Evolutionary conservation across 305 asterid species (phyloP), one percentile per base, ranked within the genome.

Genomic region (Plantago rigida): DNA sequence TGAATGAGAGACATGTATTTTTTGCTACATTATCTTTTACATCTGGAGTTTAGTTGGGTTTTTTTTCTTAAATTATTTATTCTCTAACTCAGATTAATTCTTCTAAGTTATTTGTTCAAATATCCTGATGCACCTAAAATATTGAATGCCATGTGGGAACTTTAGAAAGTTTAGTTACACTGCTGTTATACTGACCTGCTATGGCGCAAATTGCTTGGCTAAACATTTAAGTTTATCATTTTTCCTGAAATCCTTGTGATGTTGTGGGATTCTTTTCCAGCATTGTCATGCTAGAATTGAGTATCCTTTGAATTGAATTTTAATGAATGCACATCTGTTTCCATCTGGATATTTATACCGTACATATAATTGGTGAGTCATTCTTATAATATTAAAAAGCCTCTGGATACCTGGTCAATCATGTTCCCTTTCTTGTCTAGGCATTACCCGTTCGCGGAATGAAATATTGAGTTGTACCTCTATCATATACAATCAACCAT

Each of bases 321-420:
- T 53, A 19, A 48, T 22, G 11, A 53, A 51, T 5, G 62, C 17
- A 24, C 13, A 19, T 41, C 7, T 41, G 3, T 62, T 26, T 50
- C 13, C 9, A 28, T 51, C 57, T 26, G 41, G 19, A 56, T 56
- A 4, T 65, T 47, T 49, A 17, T 56, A 34, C 59, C 11, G 0
- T 36, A 45, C 36, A 50, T 54, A 15, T 34, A 24, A 13, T 58
- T 57, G 45, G 15, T 41, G 44, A 24, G 7, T 29, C 36, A n/a
- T 51, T 17, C 19, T 59, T 22, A 9, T 41, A 50, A 22, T 47
- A 9, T 46, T 45, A 59, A 26, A 56, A 48, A 24, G 56, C 61
- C 31, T 51, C 75, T 36, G 51, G 41, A 63, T 29, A 55, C 50
- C 54, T 42, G 46, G 56, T 63, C 17, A 49, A 10, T 41, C 41